Conservation (phyloP, 331 rosid genomes). For the Acacia concinna region DNA sequence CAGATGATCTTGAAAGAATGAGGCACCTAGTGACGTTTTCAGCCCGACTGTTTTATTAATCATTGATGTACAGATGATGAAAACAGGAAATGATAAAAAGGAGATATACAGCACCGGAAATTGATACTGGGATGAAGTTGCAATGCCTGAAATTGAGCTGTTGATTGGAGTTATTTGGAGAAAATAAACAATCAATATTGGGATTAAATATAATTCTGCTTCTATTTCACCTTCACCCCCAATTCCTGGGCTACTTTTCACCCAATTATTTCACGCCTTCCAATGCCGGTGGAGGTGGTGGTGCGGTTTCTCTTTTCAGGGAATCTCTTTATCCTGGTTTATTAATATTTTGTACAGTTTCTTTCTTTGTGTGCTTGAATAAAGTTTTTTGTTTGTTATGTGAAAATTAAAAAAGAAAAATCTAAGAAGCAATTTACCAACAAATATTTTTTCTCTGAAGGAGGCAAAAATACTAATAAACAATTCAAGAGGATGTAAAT, state of each 20-base stretch:
- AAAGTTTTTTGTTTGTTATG: neutral
- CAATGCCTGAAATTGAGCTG: conserved; percentile 9
- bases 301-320: neutral
- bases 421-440: no score
- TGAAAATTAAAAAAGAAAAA: neutral
- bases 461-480: no score
- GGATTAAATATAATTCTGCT: conserved; percentile 12
- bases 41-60: conserved; percentile 22
- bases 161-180: conserved; percentile 18
- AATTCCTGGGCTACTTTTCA: neutral
- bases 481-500: no score
- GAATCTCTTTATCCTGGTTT: neutral
- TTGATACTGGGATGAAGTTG: conserved; percentile 32
- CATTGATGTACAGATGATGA: conserved; percentile 53
- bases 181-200: neutral
- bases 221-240: neutral
- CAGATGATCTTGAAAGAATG: conserved; percentile 34
- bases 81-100: conserved; percentile 26
- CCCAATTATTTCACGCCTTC: neutral
- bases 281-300: neutral
- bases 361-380: neutral
- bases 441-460: neutral
- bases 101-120: conserved; percentile 32
- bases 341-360: neutral
- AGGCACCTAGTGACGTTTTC: conserved; percentile 36